Percentiles rank a stretch among this genome's conserved stretches.
Conservation (phyloP, 176 grass and related monocot species). For the Cenchrus fungigraminus region DNA sequence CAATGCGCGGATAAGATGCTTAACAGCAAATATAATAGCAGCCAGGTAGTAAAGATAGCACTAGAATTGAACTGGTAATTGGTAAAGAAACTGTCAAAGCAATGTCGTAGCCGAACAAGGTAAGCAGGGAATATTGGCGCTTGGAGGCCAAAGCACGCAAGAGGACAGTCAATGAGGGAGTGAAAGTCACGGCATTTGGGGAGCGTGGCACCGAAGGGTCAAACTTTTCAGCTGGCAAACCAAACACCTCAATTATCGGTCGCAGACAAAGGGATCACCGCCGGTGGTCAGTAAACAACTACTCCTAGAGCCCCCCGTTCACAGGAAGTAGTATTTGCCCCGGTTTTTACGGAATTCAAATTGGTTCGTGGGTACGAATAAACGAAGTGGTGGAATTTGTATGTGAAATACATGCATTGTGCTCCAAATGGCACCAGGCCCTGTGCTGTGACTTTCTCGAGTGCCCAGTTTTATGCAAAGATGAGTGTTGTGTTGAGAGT, state of each 20-base stretch:
- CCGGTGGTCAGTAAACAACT: background rate
- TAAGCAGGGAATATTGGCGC: background rate
- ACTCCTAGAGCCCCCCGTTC: slow-evolving; percentile 20
- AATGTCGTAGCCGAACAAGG: background rate
- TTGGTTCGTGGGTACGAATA: background rate
- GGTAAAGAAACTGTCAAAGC: slow-evolving; percentile 6
- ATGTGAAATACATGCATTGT: background rate
- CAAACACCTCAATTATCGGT: background rate
- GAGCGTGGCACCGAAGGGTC: slow-evolving; percentile 42
- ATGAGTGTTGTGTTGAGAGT: slow-evolving; percentile 5
- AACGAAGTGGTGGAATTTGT: background rate
- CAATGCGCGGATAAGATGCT: slow-evolving; percentile 59
- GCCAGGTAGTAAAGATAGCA: background rate
- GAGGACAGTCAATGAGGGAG: background rate
- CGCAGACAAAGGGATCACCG: background rate
- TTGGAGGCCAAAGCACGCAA: slow-evolving; percentile 50
- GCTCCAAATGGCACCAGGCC: background rate
- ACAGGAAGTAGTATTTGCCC: background rate
- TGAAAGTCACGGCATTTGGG: slow-evolving; percentile 28
- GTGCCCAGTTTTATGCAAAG: background rate
- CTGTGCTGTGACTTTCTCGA: background rate
- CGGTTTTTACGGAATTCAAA: background rate
- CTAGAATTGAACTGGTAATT: background rate
- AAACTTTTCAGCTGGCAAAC: slow-evolving; percentile 60
- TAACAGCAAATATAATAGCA: background rate